Evolutionary conservation across 495 filamentous ascomycete genomes (phyloP).

Genomic region (Tuber melanosporum): DNA sequence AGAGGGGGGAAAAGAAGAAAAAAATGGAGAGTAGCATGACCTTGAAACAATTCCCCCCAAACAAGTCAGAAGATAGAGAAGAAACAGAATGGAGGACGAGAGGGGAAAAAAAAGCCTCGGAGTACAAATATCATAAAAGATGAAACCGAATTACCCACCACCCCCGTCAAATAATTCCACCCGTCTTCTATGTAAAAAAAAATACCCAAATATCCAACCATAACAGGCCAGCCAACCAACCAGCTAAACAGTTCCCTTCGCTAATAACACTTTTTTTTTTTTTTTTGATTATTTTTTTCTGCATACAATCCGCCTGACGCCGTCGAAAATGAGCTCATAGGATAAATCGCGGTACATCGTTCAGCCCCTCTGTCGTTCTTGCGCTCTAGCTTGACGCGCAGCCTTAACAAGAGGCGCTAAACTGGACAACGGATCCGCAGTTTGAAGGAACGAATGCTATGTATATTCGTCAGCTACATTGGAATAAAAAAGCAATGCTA

Average conservation of each 20-base stretch:
- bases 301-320: slow-evolving; percentile 7
- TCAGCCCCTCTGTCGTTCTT: slow-evolving; percentile 57
- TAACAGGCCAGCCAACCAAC: background rate
- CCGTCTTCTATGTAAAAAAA: background rate
- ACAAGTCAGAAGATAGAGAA: background rate
- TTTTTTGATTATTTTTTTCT: background rate
- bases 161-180: background rate
- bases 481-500: slow-evolving; percentile 1
- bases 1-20: background rate
- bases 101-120: background rate
- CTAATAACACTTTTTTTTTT: slow-evolving; percentile 3
- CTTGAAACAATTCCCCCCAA: background rate
- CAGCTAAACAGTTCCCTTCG: background rate
- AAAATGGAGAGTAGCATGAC: background rate
- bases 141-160: background rate
- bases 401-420: slow-evolving; percentile 78
- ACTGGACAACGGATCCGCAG: slow-evolving; percentile 66
- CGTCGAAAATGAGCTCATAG: background rate
- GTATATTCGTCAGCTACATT: slow-evolving; percentile 39
- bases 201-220: background rate
- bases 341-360: slow-evolving; percentile 6
- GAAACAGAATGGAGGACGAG: background rate
- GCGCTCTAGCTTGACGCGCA: slow-evolving; percentile 70
- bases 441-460: slow-evolving; percentile 83
- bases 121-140: background rate